Percentiles rank a stretch among this genome's conserved stretches.
Evolutionary conservation across 345 rosid species (phyloP).

Genomic region (Nephelium lappaceum): DNA sequence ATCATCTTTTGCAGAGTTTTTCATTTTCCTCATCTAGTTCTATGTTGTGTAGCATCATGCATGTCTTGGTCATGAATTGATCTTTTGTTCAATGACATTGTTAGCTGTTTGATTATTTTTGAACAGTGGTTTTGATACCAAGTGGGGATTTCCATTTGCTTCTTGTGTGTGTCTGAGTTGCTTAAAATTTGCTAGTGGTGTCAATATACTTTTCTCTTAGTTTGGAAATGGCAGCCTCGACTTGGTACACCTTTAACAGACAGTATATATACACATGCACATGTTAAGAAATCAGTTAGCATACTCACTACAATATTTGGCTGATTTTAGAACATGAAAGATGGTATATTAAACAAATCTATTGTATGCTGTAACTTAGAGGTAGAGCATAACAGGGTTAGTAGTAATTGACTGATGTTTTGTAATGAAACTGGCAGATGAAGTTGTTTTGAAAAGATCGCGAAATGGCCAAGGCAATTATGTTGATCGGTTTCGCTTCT

Average conservation of each 20-base stretch:
- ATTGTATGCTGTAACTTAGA: too few species aligned
- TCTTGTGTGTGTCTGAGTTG: neutral
- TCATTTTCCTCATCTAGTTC: too few species aligned
- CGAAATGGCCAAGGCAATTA: constrained; percentile 42
- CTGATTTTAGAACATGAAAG: too few species aligned
- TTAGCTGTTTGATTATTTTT: neutral
- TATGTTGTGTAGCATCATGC: too few species aligned
- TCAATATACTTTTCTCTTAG: neutral
- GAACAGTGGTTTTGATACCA: neutral
- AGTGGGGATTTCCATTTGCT: neutral
- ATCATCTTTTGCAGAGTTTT: neutral
- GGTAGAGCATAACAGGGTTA: too few species aligned
- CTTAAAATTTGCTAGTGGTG: neutral
- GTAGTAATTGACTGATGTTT: neutral
- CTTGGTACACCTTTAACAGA: too few species aligned
- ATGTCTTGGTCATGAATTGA: neutral
- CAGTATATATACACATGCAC: too few species aligned
- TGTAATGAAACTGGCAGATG: neutral
- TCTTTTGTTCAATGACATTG: neutral
- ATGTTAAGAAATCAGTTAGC: too few species aligned
- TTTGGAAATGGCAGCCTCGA: too few species aligned
- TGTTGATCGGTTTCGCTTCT: constrained; percentile 41
- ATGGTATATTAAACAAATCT: too few species aligned
- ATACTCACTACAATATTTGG: too few species aligned
- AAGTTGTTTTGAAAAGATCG: neutral